Conservation (phyloP, 2,329 filamentous ascomycete genomes). For the Leptographium wingfieldii region DNA sequence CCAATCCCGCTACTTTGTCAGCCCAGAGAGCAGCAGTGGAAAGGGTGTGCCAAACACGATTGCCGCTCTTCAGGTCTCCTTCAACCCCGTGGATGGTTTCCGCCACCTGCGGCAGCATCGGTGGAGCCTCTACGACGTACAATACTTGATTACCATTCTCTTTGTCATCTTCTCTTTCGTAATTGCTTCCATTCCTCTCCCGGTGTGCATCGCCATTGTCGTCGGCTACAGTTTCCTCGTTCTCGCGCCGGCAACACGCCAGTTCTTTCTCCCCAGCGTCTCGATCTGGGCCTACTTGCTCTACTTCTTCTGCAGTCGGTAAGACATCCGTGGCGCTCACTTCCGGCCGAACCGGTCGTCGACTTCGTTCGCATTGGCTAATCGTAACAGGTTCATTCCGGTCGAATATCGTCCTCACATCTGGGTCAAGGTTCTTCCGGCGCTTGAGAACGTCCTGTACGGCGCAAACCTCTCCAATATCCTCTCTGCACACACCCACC, state of each 20-base stretch:
- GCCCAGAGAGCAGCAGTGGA: not conserved
- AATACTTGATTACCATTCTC: slow-evolving; percentile 65
- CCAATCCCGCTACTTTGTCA: slow-evolving; percentile 12
- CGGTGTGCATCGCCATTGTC: slow-evolving; percentile 63
- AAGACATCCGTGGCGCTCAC: slow-evolving; percentile 14
- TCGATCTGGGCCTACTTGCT: slow-evolving; percentile 78
- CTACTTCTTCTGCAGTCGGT: slow-evolving; percentile 90
- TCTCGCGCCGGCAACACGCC: slow-evolving; percentile 70
- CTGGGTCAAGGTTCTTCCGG: slow-evolving; percentile 88
- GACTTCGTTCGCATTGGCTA: not conserved
- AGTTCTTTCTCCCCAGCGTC: slow-evolving; percentile 82
- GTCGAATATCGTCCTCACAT: slow-evolving; percentile 82
- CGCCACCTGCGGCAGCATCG: slow-evolving; percentile 62
- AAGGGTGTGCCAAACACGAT: slow-evolving; percentile 40
- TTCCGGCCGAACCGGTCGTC: not conserved
- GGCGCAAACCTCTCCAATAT: slow-evolving; percentile 94
- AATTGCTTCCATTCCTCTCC: slow-evolving; percentile 68
- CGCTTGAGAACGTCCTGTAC: slow-evolving; percentile 91
- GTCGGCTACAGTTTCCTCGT: slow-evolving; percentile 56
- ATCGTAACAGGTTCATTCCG: slow-evolving; percentile 61
- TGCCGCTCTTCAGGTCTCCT: slow-evolving; percentile 66
- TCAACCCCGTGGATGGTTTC: slow-evolving; percentile 67
- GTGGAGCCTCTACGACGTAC: slow-evolving; percentile 73
- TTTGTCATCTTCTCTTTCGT: slow-evolving; percentile 72
- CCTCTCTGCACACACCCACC: slow-evolving; percentile 76